phyloP scores from a whole-genome alignment of 495 filamentous ascomycete genomes.

The Penicillium alfredii region DNA sequence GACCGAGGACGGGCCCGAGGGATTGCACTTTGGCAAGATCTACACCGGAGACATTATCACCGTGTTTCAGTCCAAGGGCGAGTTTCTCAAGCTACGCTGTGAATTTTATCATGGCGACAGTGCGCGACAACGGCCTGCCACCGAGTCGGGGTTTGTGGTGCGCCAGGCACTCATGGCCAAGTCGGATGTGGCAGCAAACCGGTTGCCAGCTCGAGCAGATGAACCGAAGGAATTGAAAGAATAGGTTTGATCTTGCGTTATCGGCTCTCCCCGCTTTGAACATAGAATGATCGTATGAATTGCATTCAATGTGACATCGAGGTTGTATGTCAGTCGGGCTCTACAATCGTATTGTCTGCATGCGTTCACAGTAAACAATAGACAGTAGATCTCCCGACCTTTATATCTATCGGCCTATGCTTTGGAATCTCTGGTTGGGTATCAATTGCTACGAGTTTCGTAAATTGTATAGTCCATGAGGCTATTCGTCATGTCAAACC shows the following conservation, averaged over 20 bases:
- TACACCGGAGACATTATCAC: constrained; percentile 67
- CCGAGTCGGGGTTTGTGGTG: constrained; percentile 38
- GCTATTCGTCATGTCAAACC: no score
- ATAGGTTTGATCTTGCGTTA: constrained; percentile 1
- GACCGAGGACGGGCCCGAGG: constrained; percentile 41
- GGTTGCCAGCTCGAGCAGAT: constrained; percentile 17
- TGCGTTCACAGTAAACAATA: no score
- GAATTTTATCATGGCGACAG: constrained; percentile 51
- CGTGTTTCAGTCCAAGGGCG: constrained; percentile 46
- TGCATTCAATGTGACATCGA: constrained; percentile 12
- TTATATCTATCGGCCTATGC: no score
- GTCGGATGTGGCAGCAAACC: constrained; percentile 21
- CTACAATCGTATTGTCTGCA: constrained; percentile 20
- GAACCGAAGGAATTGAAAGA: constrained; percentile 14
- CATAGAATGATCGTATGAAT: constrained; percentile 12
- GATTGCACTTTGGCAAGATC: constrained; percentile 57
- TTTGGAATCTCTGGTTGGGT: no score
- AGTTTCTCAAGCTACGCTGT: constrained; percentile 46
- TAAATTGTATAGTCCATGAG: no score
- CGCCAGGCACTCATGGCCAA: constrained; percentile 30
- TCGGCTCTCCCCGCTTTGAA: constrained; percentile 10
- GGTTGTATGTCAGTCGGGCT: constrained; percentile 8
- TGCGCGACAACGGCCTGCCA: constrained; percentile 35
- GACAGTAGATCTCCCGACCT: no score
- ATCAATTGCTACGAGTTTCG: no score